Base-by-base conservation (phyloP, 2,329 filamentous ascomycete genomes). In the Exophiala spinifera region DNA sequence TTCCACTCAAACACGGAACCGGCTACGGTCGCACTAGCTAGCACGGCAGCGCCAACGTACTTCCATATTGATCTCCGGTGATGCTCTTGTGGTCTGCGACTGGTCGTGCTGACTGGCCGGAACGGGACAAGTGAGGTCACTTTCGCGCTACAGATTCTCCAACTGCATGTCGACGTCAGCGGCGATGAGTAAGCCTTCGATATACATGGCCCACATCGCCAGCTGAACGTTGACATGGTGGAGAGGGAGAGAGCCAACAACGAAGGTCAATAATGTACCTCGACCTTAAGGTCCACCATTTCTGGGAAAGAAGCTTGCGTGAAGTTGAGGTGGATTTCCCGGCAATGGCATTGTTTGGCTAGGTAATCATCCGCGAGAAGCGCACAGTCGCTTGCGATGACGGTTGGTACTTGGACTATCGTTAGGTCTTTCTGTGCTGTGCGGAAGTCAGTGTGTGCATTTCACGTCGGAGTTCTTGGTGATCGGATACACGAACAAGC, bases 71-170 rank as follows among this genome's bases (percentile, higher is more conserved):
- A 44, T n/a, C 43, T 43, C 6, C 25, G n/a, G 6, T 8, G 28
- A 3, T 5, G 19, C 25, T 19, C 34, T 6, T 14, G 11, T 7
- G 43, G 11, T 3, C 36, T 19, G 28, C 28, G 21, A 51, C 44
- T 55, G 53, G 53, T 37, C 4, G 34, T 47, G 15, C 36, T 51
- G 47, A 42, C 31, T 37, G 47, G 44, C 53, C 37, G 44, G 33
- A 28, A 28, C 33, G 34, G 48, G 48, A 39, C 28, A 15, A 33
- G 21, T 14, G 28, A 31, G 8, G 28, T 14, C 44, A 28, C 25
- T 40, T 23, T 43, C 10, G 20, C 17, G 39, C 31, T 34, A 37
- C 33, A 28, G 15, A 17, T 15, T 28, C 40, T 19, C 42, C 39
- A 19, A 21, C 21, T 49, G 51, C 15, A 55, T 20, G 15, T 40